These are phyloP conservation scores for Ceratobasidium sp. DNA, from an alignment of 1,284 basidiomycete species.

Conservation along the genomic window DNA sequence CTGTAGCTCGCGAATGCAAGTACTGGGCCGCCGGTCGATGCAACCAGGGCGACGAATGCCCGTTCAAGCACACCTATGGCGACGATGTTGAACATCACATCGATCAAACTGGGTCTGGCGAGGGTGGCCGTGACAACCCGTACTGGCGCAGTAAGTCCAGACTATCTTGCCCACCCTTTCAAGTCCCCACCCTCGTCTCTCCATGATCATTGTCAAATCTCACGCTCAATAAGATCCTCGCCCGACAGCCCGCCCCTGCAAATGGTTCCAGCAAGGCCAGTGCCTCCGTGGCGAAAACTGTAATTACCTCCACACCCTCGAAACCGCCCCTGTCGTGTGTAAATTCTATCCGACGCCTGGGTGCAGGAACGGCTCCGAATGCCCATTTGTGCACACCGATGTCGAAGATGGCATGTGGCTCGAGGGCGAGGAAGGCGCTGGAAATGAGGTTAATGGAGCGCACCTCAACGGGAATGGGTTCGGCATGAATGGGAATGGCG, in stretches of 20 bases:
- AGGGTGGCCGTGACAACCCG: constrained; percentile 23
- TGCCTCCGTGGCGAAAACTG: constrained; percentile 42
- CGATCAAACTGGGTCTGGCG: background rate
- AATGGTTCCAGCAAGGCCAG: constrained; percentile 44
- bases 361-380: constrained; percentile 37
- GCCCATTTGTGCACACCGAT: constrained; percentile 38
- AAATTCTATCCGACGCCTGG: constrained; percentile 42
- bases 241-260: constrained; percentile 36
- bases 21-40: constrained; percentile 43
- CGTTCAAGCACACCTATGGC: constrained; percentile 43
- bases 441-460: background rate
- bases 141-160: constrained; percentile 41
- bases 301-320: constrained; percentile 44
- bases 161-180: background rate
- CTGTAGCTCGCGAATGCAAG: constrained; percentile 40
- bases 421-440: background rate
- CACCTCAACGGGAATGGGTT: constrained; percentile 12
- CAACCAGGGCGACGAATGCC: constrained; percentile 43
- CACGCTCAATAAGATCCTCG: constrained; percentile 11
- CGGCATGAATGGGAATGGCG: constrained; percentile 1
- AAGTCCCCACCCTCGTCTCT: background rate
- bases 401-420: background rate
- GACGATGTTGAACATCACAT: constrained; percentile 38
- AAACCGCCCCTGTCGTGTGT: constrained; percentile 35
- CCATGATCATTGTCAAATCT: constrained; percentile 14